phyloP scores from a whole-genome alignment of 768 basidiomycete species.

The Agaricus bisporus region DNA sequence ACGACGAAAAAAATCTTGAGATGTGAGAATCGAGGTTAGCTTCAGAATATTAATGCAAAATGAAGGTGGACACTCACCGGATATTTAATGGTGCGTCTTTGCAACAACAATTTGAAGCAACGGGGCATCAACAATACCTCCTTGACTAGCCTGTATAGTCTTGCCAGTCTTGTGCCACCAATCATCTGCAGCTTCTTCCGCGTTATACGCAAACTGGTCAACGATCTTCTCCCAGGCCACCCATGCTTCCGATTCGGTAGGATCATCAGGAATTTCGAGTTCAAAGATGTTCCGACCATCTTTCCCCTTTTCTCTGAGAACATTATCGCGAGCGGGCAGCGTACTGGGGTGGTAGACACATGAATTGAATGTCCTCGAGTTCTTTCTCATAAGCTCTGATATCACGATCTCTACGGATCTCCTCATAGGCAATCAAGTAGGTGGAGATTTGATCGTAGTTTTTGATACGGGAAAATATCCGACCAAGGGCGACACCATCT shows the following conservation, averaged over 20 bases:
- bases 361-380: constrained; percentile 35
- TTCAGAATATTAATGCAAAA: neutral
- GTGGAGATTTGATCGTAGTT: constrained; percentile 41
- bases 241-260: constrained; percentile 12
- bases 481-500: constrained; percentile 55
- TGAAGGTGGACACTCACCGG: neutral
- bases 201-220: constrained; percentile 46
- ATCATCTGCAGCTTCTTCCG: constrained; percentile 53
- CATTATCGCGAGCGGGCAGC: constrained; percentile 36
- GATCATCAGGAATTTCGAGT: neutral
- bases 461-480: constrained; percentile 51
- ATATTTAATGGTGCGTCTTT: neutral
- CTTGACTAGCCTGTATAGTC: constrained; percentile 24
- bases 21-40: neutral
- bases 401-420: constrained; percentile 45
- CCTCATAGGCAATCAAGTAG: constrained; percentile 50
- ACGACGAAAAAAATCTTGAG: neutral
- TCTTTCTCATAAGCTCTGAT: constrained; percentile 36
- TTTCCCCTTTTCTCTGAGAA: constrained; percentile 26
- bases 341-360: constrained; percentile 35
- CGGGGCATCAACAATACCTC: neutral
- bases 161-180: constrained; percentile 56
- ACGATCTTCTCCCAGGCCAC: constrained; percentile 44
- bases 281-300: constrained; percentile 18
- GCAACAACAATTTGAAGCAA: neutral